Conservation (phyloP, 345 rosid genomes). For the Hibiscus tridactylites region DNA sequence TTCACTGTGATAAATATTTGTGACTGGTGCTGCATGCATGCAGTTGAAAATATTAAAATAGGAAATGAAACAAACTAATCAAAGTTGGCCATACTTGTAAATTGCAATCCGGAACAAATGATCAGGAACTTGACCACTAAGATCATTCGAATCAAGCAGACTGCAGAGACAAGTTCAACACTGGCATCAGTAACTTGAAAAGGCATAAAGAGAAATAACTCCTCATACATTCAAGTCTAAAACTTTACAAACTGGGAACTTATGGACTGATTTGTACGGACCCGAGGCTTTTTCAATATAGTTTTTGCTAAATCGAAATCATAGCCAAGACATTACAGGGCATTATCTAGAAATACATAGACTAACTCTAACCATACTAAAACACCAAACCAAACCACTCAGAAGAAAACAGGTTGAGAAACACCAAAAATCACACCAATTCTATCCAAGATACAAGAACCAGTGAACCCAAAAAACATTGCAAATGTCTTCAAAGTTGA, state of each 20-base stretch:
- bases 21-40: neutral
- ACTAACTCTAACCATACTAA: too few relatives aligned
- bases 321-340: too few relatives aligned
- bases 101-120: constrained; percentile 47
- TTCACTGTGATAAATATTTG: neutral
- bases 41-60: neutral
- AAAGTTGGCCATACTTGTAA: constrained; percentile 55
- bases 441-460: too few relatives aligned
- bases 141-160: constrained; percentile 65
- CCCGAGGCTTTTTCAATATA: neutral
- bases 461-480: too few relatives aligned
- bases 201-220: neutral
- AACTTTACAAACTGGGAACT: neutral
- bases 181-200: constrained; percentile 12
- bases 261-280: constrained; percentile 1
- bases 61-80: neutral
- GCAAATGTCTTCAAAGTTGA: too few relatives aligned
- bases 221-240: neutral
- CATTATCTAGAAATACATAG: too few relatives aligned
- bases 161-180: constrained; percentile 38
- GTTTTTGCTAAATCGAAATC: too few relatives aligned
- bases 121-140: constrained; percentile 71
- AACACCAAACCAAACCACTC: too few relatives aligned
- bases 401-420: too few relatives aligned
- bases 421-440: too few relatives aligned